Base-by-base conservation (phyloP, 306 rosid genomes). In the Quercus cerris region DNA sequence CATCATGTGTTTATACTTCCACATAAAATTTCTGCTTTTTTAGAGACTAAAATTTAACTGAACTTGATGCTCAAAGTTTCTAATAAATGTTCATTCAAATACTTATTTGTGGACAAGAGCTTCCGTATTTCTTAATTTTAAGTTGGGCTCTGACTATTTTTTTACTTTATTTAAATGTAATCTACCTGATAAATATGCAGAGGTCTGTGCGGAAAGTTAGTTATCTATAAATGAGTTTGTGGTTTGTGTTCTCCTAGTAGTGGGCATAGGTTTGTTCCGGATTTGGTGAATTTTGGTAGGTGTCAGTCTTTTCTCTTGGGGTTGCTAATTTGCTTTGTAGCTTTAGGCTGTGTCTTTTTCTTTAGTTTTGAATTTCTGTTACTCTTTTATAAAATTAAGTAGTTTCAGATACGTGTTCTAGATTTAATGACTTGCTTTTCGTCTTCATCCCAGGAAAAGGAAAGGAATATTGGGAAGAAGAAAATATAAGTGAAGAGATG, bases 381-480 rank as follows among this genome's bases (percentile, higher is more conserved):
- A 0, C 59, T 18, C 74, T 73, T 78, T 8, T 27, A 46, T 59
- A 35, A 58, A 15, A 78, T 56, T 75, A 78, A 66, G 68, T 58
- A 15, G 54, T 70, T 73, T 76, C 30, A 51, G 66, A 73, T 75
- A 30, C 51, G 38, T 41, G 52, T 14, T 51, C 66, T 58, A 54
- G 62, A 62, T 76, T 54, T 70, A 74, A 56, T 76, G 62, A 38
- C 25, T 49, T 61, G 38, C 10, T 59, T 27, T 75, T 77, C 69
- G 73, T 84, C 18, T 72, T 80, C 58, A 18, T 77, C 82, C 57
- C 86, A 95, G 99, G 98, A 33, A 91, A 85, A 85, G 98, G 99
- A 73, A 85, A 90, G 84, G 92, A 87, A 38, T 96, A 96, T 67
- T 96, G 99, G 99, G 96, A 77, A 64, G 94, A 89, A 86, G 94